phyloP scores from a whole-genome alignment of 140 eudicot species.

The Ambrosia hybrid region DNA sequence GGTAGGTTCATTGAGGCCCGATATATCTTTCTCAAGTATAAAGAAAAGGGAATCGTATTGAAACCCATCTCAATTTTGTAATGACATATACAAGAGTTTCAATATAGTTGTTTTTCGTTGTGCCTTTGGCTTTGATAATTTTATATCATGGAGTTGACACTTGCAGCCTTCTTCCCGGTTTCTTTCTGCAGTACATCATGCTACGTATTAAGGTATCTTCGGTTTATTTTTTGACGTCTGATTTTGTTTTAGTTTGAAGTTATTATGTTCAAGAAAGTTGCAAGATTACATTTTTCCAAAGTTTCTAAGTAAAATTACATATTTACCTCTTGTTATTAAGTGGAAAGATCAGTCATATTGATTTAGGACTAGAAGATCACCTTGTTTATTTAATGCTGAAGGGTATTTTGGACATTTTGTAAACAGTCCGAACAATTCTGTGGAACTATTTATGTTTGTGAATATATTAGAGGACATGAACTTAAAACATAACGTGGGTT shows the following conservation, averaged over 20 bases:
- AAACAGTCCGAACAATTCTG: neutral
- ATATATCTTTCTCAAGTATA: slow-evolving; percentile 47
- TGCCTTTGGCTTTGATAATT: slow-evolving; percentile 22
- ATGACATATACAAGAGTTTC: slow-evolving; percentile 5
- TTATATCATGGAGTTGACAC: slow-evolving; percentile 6
- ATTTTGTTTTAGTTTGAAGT: slow-evolving; percentile 26
- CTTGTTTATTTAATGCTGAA: neutral
- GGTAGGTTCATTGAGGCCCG: slow-evolving; percentile 57
- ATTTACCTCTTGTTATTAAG: neutral
- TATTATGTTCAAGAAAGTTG: slow-evolving; percentile 15
- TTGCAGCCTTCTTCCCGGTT: slow-evolving; percentile 16
- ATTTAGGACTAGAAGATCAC: slow-evolving; percentile 3
- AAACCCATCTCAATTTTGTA: slow-evolving; percentile 44
- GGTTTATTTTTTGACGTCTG: slow-evolving; percentile 10
- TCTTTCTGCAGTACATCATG: slow-evolving; percentile 22
- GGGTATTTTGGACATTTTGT: slow-evolving; percentile 10
- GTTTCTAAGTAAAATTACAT: no score
- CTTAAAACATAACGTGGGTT: no score
- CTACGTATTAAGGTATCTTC: slow-evolving; percentile 14
- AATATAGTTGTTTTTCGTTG: slow-evolving; percentile 3
- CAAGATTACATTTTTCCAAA: neutral
- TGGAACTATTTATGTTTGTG: no score
- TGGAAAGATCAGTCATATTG: slow-evolving; percentile 14
- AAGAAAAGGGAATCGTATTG: slow-evolving; percentile 50
- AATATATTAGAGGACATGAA: no score